These are phyloP conservation scores for Umbelopsis ramanniana DNA, from an alignment of 192 early-diverging fungal species.

Conservation along the genomic window DNA sequence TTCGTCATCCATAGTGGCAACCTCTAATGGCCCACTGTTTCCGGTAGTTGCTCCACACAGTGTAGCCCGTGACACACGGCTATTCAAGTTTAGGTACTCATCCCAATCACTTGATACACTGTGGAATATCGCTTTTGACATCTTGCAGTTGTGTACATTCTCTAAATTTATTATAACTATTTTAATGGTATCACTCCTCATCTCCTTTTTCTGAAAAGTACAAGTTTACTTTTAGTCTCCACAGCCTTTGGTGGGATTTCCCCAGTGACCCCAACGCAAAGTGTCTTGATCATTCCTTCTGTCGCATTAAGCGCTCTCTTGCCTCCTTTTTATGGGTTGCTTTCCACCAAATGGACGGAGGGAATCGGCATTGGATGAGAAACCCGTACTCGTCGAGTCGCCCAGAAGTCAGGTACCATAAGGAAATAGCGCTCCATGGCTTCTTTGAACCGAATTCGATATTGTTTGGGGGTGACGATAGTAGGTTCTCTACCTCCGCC, in stretches of 20 bases:
- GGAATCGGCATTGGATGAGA: not conserved
- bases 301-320: no score
- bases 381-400: slow-evolving; percentile 10
- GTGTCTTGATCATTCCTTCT: no score
- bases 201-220: not conserved
- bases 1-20: no score
- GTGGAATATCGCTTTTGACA: slow-evolving; percentile 6
- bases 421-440: slow-evolving; percentile 94
- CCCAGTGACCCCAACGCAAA: no score
- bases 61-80: not conserved
- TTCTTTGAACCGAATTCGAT: slow-evolving; percentile 89
- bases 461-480: slow-evolving; percentile 94
- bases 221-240: no score
- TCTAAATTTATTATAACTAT: not conserved
- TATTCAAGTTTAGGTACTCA: not conserved
- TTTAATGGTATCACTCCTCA: not conserved
- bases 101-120: not conserved
- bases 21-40: no score
- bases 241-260: no score
- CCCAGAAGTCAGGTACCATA: slow-evolving; percentile 75
- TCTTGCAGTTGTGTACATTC: not conserved
- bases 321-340: no score
- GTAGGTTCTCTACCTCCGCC: slow-evolving; percentile 94
- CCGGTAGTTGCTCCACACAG: not conserved
- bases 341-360: no score